These are phyloP conservation scores for Amanita rubescens DNA, from an alignment of 768 basidiomycete genomes.

Conservation along the genomic window DNA sequence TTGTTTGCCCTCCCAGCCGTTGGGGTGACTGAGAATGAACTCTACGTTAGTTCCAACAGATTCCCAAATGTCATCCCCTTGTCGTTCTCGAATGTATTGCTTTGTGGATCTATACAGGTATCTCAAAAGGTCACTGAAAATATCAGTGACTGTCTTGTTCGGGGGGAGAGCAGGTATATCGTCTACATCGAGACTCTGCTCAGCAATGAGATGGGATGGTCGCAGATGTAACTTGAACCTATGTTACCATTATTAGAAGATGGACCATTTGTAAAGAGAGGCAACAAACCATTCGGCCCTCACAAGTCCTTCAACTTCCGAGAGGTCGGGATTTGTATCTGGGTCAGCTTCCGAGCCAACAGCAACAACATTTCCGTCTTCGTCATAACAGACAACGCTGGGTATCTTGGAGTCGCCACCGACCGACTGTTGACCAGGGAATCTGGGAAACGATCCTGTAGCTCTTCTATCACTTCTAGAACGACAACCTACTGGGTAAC, in stretches of 20 bases:
- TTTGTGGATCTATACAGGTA: conserved; percentile 34
- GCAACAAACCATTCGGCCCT: conserved; percentile 1
- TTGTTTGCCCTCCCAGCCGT: conserved; percentile 49
- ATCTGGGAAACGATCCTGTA: background rate
- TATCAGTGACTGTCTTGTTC: conserved; percentile 32
- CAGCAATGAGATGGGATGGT: background rate
- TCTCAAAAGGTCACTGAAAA: conserved; percentile 40
- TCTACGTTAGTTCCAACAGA: conserved; percentile 31
- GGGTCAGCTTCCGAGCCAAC: conserved; percentile 5
- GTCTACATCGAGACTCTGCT: background rate
- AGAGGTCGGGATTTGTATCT: conserved; percentile 1
- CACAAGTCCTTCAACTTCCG: background rate
- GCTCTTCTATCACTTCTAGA: conserved; percentile 3
- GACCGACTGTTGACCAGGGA: background rate
- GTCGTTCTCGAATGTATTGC: conserved; percentile 35
- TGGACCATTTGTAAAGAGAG: too few species aligned
- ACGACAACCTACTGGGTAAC: conserved; percentile 24
- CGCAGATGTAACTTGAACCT: conserved; percentile 6
- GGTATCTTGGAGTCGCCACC: conserved; percentile 5
- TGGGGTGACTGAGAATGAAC: conserved; percentile 47
- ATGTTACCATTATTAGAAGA: too few species aligned
- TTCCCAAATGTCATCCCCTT: conserved; percentile 34
- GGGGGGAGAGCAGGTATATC: conserved; percentile 32
- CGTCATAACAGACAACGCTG: conserved; percentile 5
- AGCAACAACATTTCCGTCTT: background rate